Base-by-base conservation (phyloP, 768 basidiomycete genomes). In the Xerocomus spinulosus region DNA sequence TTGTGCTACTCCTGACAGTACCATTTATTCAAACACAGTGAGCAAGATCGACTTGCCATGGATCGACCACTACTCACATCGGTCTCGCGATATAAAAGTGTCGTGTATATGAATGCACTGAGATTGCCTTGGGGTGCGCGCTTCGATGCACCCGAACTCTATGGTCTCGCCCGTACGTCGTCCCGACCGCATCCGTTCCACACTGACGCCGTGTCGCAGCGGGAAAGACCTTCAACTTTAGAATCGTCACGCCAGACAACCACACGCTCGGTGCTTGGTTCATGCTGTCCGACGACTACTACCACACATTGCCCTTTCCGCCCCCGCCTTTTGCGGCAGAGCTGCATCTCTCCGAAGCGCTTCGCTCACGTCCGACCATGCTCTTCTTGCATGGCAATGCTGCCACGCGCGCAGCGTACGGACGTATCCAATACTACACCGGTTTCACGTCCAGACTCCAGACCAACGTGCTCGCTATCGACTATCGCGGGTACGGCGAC, bases 371-470 rank as follows among this genome's bases (percentile, higher is more conserved):
- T 23, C 91, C 91, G 0, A 93, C 87, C 0, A 71, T 95, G n/a
- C 72, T 97, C n/a, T 95, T 88, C 69, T 73, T 94, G 35, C 95
- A 97, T 54, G 95, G 95, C 9, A 95, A 95, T 52, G 85, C 83
- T 0, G 93, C 75, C 0, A 92, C 87, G 0, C 80, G 94, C 14
- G 88, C 88, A 0, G 73, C 79, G 6, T 53, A 69, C 1, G 76
- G 73, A 34, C 85, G 94, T 10, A 72, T 93, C n/a, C 75, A 73
- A 15, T 75, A 82, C 32, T 91, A 91, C 60, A 68, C 74, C 15
- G 73, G 78, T 0, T 83, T 85, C 58, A 75, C 87, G 0, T 77
- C 82, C 3, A 77, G 84, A 1, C 69, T 90, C 7, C 70, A 72
- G 15, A 78, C 78, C 17, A 94, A 94, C 63, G 83, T 96, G 13